Evolutionary conservation across 495 filamentous ascomycete genomes (phyloP).

Genomic region (Penicillium pulvis): DNA sequence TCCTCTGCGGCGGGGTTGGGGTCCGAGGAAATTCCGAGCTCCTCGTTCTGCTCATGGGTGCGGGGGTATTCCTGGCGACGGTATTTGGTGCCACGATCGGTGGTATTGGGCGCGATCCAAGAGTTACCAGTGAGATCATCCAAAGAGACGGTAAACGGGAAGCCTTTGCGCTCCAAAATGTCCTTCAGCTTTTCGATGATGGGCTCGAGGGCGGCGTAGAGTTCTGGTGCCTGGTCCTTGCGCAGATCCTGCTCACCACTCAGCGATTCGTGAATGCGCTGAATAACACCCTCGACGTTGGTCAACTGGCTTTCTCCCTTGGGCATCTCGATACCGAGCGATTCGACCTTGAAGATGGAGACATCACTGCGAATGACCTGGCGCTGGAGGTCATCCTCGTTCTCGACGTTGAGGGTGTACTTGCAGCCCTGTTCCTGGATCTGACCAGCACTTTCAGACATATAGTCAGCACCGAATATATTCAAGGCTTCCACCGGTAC

Average conservation of each 20-base stretch:
- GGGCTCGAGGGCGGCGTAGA: conserved; percentile 71
- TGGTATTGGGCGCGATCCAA: conserved; percentile 85
- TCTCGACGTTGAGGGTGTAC: conserved; percentile 72
- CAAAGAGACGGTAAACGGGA: conserved; percentile 84
- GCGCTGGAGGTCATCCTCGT: conserved; percentile 71
- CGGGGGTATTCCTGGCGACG: conserved; percentile 76
- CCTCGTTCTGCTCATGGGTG: conserved; percentile 80
- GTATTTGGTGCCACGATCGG: conserved; percentile 75
- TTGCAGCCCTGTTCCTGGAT: conserved; percentile 87
- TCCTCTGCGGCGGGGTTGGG: conserved; percentile 26
- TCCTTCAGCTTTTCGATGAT: conserved; percentile 69
- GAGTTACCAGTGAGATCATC: conserved; percentile 97
- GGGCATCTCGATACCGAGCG: conserved; percentile 89
- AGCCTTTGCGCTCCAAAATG: conserved; percentile 71
- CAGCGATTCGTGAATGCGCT: conserved; percentile 73
- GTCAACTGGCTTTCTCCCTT: conserved; percentile 85
- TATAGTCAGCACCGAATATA: background rate
- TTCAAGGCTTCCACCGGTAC: background rate
- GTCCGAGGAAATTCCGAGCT: conserved; percentile 66
- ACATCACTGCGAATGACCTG: conserved; percentile 91
- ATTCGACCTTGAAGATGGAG: conserved; percentile 75
- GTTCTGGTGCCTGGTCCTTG: conserved; percentile 71
- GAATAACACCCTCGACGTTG: conserved; percentile 86
- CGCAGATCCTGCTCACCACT: conserved; percentile 72
- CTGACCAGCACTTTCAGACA: conserved; percentile 41